Evolutionary conservation across 1,284 basidiomycete genomes (phyloP), one percentile per base, ranked within the genome.

Genomic region (Prillingera fragicola): DNA sequence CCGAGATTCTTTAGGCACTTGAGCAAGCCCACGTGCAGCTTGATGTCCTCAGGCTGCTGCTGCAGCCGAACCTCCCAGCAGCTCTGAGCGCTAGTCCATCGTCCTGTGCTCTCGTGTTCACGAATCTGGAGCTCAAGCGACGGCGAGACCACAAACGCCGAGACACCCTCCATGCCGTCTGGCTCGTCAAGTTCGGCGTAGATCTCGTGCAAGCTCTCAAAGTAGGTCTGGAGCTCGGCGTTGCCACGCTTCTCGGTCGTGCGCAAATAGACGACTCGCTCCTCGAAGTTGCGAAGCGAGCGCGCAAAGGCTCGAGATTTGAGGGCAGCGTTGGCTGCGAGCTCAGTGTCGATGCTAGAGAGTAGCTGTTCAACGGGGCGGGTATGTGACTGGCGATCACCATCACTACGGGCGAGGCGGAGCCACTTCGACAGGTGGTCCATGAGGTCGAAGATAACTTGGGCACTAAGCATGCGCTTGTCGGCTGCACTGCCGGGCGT

Each of bases 51-150:
- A 0, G 94, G 94, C 22, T 82, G 80, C 54, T 88, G 83, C 64
- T 97, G 94, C 18, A 99, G 74, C 36, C 85, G 80, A n/a, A 98
- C 85, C 71, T 99, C 95, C 95, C 95, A 99, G 59, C 95, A 99
- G 62, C 94, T 97, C 69, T 98, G 95, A 5, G 95, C 95, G 4
- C 91, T 86, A 1, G 95, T 98, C 95, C 95, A 99, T 32, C 84
- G 78, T 4, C 95, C 95, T 1, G 88, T 96, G 56, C 86, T 95
- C 69, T 99, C 95, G 62, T 99, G 95, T 60, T 98, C 88, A 35
- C 95, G 83, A 50, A 99, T 98, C 70, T 97, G 92, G 70, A 97
- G 89, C 57, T 97, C 89, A 38, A 98, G 72, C 1, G 88, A 87
- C 0, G 95, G 95, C 0, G 86, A 81, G 12, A 96, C 74, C 46